These are phyloP conservation scores for Colletotrichum gigasporum DNA, from an alignment of 2,329 filamentous ascomycete species.

Conservation along the genomic window DNA sequence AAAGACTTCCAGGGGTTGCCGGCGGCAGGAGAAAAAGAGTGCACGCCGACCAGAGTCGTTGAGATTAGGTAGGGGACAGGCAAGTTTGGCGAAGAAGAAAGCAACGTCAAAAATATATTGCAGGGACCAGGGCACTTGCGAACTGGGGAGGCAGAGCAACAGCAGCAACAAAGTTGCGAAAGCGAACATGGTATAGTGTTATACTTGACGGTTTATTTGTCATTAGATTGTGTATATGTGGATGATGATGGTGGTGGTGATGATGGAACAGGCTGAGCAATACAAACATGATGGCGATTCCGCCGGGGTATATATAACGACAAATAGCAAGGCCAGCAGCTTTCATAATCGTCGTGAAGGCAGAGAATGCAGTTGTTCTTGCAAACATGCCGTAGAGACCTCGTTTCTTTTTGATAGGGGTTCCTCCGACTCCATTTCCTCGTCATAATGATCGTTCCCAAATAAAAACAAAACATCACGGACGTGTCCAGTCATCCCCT, in stretches of 20 bases:
- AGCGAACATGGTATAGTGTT: background rate
- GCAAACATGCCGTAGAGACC: background rate
- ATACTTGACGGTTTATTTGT: background rate
- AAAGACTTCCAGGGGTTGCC: background rate
- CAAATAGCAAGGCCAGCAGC: constrained; percentile 14
- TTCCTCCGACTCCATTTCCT: constrained; percentile 19
- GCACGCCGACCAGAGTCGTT: no score
- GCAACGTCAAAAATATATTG: background rate
- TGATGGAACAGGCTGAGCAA: background rate
- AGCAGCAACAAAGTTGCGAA: background rate
- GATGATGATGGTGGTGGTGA: background rate
- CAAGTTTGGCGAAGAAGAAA: background rate
- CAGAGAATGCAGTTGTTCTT: background rate
- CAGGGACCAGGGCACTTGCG: constrained; percentile 1
- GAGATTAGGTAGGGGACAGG: constrained; percentile 5
- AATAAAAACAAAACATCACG: constrained; percentile 18
- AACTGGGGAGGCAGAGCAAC: no score
- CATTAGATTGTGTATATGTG: constrained; percentile 17
- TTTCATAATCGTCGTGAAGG: constrained; percentile 14
- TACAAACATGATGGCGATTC: constrained; percentile 27
- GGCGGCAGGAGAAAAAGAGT: constrained; percentile 1
- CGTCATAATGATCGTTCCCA: constrained; percentile 32
- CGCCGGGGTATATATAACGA: constrained; percentile 33
- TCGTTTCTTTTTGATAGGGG: background rate
- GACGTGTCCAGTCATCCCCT: background rate